Evolutionary conservation across 2,329 filamentous ascomycete genomes (phyloP), one percentile per base, ranked within the genome.

Genomic region (Fusarium sp.): DNA sequence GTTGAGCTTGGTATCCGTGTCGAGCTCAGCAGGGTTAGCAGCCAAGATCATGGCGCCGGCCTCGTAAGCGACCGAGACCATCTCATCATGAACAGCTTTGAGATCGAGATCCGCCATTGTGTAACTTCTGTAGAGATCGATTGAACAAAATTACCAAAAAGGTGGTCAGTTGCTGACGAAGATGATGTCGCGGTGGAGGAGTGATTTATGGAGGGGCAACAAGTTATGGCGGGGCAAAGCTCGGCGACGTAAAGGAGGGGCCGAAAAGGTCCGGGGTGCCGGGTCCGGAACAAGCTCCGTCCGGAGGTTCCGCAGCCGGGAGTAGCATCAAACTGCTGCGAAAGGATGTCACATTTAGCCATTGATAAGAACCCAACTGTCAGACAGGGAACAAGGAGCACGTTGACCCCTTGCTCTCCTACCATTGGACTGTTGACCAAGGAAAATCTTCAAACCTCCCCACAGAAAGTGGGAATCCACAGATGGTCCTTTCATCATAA

Each of bases 21-120:
- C 85, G 48, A 90, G 87, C 75, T 88, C 86, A 52, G 87, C 87
- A 1, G 90, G 90, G 73, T 91, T 90, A 37, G 91, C 91, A 2
- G 85, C 84, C 61, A 90, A 82, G 74, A 93, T 92, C 88, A 91
- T 92, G 66, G 84, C 82, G 74, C 91, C 91, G n/a, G 91, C 91
- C 82, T 89, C 88, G 72, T 89, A 87, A 79, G 91, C 91, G 66
- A 92, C 83, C 60, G 83, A 80, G 76, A 92, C 82, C 72, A 93
- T 84, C 60, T 87, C 87, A 81, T 92, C 89, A 75, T 90, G 91
- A 72, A 93, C 86, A 61, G 88, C 87, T 78, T 91, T 86, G 61
- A 92, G 84, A 78, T 93, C 86, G 74, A 92, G 82, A 63, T 87
- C 84, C 16, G 87, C 83, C 90, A 91, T 92, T 37, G 66, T 81